These are phyloP conservation scores for Malassezia sympodialis DNA, from an alignment of 1,284 basidiomycete genomes.

Conservation along the genomic window DNA sequence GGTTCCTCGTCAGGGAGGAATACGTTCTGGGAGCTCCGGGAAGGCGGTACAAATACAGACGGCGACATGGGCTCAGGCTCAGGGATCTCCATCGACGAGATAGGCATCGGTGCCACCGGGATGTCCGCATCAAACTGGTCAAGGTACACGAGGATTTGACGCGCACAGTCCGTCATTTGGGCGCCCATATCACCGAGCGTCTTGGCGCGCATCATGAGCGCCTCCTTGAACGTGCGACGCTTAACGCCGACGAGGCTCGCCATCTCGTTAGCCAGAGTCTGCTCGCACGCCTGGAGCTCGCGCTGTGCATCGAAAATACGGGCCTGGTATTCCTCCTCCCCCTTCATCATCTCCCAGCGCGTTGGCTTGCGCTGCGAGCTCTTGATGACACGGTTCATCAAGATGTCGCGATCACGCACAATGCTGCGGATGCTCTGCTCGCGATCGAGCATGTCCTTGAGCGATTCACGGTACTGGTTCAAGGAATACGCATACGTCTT, in stretches of 20 bases:
- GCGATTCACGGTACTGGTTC: constrained; percentile 47
- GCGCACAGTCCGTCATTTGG: constrained; percentile 48
- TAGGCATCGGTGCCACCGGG: constrained; percentile 20
- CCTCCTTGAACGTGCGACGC: constrained; percentile 49
- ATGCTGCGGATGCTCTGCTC: constrained; percentile 49
- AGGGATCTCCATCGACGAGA: background rate
- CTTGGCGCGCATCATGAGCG: constrained; percentile 49
- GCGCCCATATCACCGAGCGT: constrained; percentile 49
- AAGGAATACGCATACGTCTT: constrained; percentile 48
- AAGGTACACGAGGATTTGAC: constrained; percentile 46
- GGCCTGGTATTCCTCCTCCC: constrained; percentile 40
- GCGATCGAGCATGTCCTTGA: constrained; percentile 50
- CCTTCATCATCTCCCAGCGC: constrained; percentile 29
- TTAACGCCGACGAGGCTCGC: constrained; percentile 48
- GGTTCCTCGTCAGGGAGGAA: background rate
- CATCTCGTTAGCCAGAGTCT: constrained; percentile 47
- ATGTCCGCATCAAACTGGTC: constrained; percentile 45
- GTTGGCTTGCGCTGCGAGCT: constrained; percentile 42
- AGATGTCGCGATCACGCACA: constrained; percentile 50
- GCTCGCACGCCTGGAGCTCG: constrained; percentile 50
- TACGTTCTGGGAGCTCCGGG: background rate
- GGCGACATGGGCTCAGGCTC: background rate
- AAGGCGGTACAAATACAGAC: background rate
- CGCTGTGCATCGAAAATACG: constrained; percentile 48
- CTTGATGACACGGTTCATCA: constrained; percentile 50